Evolutionary conservation across 2,329 filamentous ascomycete genomes (phyloP), one percentile per base, ranked within the genome.

Genomic region (Penicillium sp.): DNA sequence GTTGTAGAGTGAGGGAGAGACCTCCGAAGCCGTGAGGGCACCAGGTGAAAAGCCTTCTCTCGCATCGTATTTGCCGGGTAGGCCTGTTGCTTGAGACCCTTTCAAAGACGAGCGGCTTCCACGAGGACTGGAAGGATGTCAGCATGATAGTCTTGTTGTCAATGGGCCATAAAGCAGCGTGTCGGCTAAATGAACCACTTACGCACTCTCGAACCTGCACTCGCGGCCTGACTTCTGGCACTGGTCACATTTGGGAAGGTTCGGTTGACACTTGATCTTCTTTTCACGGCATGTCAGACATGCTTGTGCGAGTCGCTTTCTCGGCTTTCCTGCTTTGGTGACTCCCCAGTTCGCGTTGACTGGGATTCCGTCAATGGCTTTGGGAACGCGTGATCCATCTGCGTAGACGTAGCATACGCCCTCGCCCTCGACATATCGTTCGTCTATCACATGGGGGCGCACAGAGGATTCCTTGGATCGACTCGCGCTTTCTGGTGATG

Each of bases 221-320:
- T 84, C 75, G 33, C 87, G 79, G 40, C 89, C 87, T 59, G 91
- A 91, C 69, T 94, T 95, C 62, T 93, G 85, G 63, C 90, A 96
- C 67, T 95, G 89, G 38, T 90, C 79, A 56, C 90, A 96, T 53
- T 87, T 88, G 26, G 86, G 86, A 50, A 81, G 84, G 54, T 90
- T 88, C 1, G 89, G 90, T 51, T 95, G 88, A 59, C 90, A 96
- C 66, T 94, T 95, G 70, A 96, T 94, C 75, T 95, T 96, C 80
- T 95, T 96, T 69, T 95, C 89, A 35, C 90, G 80, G 63, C 90
- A 96, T 9, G 88, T 93, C 43, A 94, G 77, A 60, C 90, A 96
- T n/a, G 88, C 88, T 62, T 94, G 89, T 16, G 90, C 89, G 41
- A 95, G 75, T 41, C 90, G 78, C 70, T 96, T 96, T 52, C 90